These are phyloP conservation scores for Aspergillus olivimuriae DNA, from an alignment of 495 filamentous ascomycete genomes.

Conservation along the genomic window DNA sequence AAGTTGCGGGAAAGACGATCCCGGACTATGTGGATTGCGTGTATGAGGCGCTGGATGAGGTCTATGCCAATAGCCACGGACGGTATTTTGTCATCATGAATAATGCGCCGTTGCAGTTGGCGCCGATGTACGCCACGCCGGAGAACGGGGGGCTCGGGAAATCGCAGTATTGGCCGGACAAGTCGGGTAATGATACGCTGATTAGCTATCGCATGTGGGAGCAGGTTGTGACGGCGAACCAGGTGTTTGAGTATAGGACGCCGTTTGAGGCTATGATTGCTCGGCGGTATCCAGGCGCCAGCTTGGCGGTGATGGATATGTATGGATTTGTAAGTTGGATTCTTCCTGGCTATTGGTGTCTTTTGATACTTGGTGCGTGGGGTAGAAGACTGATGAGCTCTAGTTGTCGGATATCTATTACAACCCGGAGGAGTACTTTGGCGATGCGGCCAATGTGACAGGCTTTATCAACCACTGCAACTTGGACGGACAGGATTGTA, in stretches of 20 bases:
- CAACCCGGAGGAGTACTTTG: conserved; percentile 51
- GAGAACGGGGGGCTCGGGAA: conserved; percentile 42
- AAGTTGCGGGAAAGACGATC: conserved; percentile 51
- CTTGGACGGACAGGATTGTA: conserved; percentile 24
- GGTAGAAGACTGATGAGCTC: not conserved
- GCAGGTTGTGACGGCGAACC: conserved; percentile 53
- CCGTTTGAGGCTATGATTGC: conserved; percentile 47
- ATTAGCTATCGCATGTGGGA: conserved; percentile 55
- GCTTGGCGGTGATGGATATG: conserved; percentile 58
- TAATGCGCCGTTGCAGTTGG: conserved; percentile 52
- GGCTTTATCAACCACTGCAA: conserved; percentile 51
- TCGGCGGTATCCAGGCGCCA: conserved; percentile 51
- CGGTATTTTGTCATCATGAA: conserved; percentile 67
- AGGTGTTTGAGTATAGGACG: conserved; percentile 54
- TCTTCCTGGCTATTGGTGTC: not conserved
- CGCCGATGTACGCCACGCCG: conserved; percentile 51
- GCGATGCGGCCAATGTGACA: conserved; percentile 56
- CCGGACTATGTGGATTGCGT: conserved; percentile 60
- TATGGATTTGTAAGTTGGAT: conserved; percentile 44
- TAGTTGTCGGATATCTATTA: conserved; percentile 57
- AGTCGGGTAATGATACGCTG: conserved; percentile 51
- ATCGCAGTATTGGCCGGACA: conserved; percentile 56
- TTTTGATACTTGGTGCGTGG: not conserved
- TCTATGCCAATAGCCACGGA: conserved; percentile 60
- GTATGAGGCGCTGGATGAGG: conserved; percentile 47